Evolutionary conservation across 2,329 filamentous ascomycete species (phyloP).

Genomic region (Monosporascus sp.): DNA sequence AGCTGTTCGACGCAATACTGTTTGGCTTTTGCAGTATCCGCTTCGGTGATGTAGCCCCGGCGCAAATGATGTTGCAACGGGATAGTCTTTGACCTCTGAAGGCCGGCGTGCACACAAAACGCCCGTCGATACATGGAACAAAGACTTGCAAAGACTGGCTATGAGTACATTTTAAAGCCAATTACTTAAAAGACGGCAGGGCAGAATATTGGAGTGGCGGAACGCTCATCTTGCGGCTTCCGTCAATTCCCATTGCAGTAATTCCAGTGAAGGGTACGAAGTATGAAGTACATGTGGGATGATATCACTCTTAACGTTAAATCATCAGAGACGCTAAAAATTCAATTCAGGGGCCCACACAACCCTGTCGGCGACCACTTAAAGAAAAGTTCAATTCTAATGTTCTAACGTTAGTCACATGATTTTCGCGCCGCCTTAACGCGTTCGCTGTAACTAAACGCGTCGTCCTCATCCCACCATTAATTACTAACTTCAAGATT

Average conservation of each 20-base stretch:
- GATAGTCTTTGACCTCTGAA: conserved; percentile 14
- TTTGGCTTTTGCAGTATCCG: conserved; percentile 48
- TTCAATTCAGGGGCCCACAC: neutral
- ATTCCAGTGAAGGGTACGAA: neutral
- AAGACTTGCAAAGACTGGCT: neutral
- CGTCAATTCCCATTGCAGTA: too few species aligned
- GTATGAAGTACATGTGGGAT: neutral
- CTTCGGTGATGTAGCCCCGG: conserved; percentile 42
- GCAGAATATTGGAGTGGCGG: neutral
- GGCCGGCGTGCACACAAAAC: conserved; percentile 14
- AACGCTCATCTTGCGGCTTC: neutral
- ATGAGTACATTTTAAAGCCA: too few species aligned
- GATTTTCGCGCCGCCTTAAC: neutral
- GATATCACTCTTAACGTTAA: neutral
- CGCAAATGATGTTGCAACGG: conserved; percentile 7
- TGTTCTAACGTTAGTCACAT: neutral
- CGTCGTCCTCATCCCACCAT: neutral
- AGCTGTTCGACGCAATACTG: conserved; percentile 51
- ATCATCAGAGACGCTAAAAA: neutral
- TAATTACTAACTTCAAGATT: neutral
- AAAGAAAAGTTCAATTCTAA: neutral
- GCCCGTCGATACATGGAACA: conserved; percentile 19
- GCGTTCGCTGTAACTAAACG: neutral
- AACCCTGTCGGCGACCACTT: neutral
- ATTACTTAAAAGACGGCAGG: neutral